Evolutionary conservation across 164 flowering plant species (phyloP).

Genomic region (Buxus sempervirens): DNA sequence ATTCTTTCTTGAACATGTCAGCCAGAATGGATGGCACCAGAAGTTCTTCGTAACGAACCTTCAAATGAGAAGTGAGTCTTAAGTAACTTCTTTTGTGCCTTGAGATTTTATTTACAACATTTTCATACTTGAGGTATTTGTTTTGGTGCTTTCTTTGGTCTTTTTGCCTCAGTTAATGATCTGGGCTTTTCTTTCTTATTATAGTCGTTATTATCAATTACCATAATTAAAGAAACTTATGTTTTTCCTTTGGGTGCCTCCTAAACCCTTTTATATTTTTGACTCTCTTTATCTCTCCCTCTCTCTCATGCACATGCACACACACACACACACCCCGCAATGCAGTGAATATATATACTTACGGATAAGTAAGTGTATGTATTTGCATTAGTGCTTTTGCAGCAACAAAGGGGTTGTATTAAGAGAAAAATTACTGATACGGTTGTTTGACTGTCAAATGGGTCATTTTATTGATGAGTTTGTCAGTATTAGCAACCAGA

Average conservation of each 20-base stretch:
- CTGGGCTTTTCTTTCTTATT: not conserved
- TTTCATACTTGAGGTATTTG: not conserved
- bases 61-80: constrained; percentile 94
- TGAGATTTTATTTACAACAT: not conserved
- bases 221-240: too few species aligned
- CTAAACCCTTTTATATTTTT: too few species aligned
- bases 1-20: constrained; percentile 23
- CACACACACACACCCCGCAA: too few species aligned
- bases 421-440: too few species aligned
- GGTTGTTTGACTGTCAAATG: too few species aligned
- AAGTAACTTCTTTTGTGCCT: not conserved
- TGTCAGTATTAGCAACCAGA: too few species aligned
- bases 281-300: too few species aligned
- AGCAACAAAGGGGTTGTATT: not conserved
- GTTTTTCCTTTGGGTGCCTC: too few species aligned
- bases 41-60: constrained; percentile 93
- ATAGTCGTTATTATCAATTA: too few species aligned
- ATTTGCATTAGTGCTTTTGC: not conserved
- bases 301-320: too few species aligned
- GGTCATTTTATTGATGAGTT: too few species aligned
- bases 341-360: too few species aligned
- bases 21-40: constrained; percentile 99
- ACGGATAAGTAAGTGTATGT: not conserved
- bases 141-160: not conserved
- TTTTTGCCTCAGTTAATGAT: not conserved